These are phyloP conservation scores for Parathielavia appendiculata DNA, from an alignment of 495 filamentous ascomycete genomes.

Conservation along the genomic window DNA sequence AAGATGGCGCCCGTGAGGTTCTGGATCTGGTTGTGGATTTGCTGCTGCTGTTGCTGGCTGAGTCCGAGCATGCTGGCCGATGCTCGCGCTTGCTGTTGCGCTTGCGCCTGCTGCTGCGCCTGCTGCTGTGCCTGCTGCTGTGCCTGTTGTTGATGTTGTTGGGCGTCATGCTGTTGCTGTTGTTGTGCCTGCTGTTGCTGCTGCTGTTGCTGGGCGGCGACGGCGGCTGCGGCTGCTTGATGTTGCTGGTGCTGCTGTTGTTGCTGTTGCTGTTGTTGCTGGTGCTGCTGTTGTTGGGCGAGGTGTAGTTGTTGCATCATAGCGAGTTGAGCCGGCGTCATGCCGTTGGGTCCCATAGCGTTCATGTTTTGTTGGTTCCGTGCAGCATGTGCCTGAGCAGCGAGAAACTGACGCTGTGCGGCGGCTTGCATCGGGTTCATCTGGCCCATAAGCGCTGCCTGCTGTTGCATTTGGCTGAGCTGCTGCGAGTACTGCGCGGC, in stretches of 20 bases:
- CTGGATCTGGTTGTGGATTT: constrained; percentile 20
- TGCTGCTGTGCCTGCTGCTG: constrained; percentile 34
- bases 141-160: constrained; percentile 35
- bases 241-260: constrained; percentile 32
- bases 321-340: constrained; percentile 36
- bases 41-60: background rate
- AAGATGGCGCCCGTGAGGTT: constrained; percentile 42
- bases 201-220: constrained; percentile 32
- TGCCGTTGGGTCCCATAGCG: constrained; percentile 23
- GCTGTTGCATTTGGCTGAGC: constrained; percentile 32
- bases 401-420: constrained; percentile 35
- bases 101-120: constrained; percentile 34
- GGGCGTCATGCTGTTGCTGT: constrained; percentile 33
- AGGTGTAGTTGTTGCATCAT: constrained; percentile 39
- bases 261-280: constrained; percentile 33
- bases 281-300: constrained; percentile 32
- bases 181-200: constrained; percentile 28
- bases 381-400: constrained; percentile 10
- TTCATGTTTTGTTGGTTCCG: constrained; percentile 36
- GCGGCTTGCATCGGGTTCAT: constrained; percentile 23
- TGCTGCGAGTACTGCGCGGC: constrained; percentile 33
- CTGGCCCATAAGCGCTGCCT: constrained; percentile 23
- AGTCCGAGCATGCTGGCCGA: background rate
- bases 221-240: constrained; percentile 33
- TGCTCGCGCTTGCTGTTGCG: constrained; percentile 16